Evolutionary conservation across 306 rosid genomes (phyloP).

Genomic region (Cucurbita ficifolia): DNA sequence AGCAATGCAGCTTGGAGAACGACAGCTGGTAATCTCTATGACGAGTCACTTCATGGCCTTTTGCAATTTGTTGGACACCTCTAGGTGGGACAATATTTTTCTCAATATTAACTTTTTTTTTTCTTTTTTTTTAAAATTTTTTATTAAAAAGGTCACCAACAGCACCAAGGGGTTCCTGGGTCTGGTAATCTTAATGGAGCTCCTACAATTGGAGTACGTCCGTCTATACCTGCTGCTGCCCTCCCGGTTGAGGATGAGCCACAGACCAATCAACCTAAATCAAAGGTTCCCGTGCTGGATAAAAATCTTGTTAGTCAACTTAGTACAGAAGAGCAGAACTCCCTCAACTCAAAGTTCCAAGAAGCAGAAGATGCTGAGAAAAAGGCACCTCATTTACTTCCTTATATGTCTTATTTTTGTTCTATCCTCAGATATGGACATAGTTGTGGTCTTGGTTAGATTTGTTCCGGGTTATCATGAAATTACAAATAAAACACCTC

Average conservation of each 20-base stretch:
- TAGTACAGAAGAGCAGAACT: constrained; percentile 75
- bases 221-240: constrained; percentile 44
- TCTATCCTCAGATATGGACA: neutral
- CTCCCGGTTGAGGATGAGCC: constrained; percentile 49
- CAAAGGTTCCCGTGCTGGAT: constrained; percentile 74
- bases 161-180: constrained; percentile 44
- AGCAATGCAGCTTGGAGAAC: constrained; percentile 52
- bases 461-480: neutral
- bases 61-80: neutral
- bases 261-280: constrained; percentile 37
- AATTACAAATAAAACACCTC: neutral
- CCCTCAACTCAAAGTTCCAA: constrained; percentile 51
- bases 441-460: neutral
- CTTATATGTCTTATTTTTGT: neutral
- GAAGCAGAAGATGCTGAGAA: constrained; percentile 86
- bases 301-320: constrained; percentile 66
- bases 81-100: neutral
- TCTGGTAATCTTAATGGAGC: constrained; percentile 33
- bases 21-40: constrained; percentile 39
- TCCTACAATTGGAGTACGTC: constrained; percentile 40
- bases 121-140: neutral
- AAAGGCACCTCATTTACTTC: constrained; percentile 37
- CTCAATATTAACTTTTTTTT: constrained; percentile 14
- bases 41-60: constrained; percentile 5
- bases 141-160: constrained; percentile 41